phyloP scores from a whole-genome alignment of 495 filamentous ascomycete species.

The Parmelia sp. region DNA sequence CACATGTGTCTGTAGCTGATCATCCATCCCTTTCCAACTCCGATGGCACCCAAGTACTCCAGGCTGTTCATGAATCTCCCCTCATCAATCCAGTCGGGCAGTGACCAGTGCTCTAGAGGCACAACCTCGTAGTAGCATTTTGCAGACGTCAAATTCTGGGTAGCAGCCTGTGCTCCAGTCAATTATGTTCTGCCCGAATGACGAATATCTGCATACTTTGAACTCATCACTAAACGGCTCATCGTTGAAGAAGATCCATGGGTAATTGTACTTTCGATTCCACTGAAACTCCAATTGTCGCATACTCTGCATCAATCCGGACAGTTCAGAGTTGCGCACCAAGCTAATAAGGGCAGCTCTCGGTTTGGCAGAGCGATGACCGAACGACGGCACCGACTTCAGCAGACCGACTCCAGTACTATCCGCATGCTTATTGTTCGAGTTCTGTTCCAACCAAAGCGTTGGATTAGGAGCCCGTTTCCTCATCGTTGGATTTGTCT shows the following conservation, averaged over 20 bases:
- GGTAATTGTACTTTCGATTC: conserved; percentile 37
- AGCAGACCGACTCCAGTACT: conserved; percentile 13
- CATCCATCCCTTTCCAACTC: conserved; percentile 49
- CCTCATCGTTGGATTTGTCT: conserved; percentile 4
- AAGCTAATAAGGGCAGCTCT: conserved; percentile 34
- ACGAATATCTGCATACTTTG: conserved; percentile 24
- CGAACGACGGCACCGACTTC: conserved; percentile 17
- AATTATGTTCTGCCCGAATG: conserved; percentile 2
- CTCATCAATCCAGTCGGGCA: conserved; percentile 51
- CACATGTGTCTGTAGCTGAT: conserved; percentile 76
- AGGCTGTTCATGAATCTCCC: conserved; percentile 48
- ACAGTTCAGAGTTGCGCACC: conserved; percentile 33
- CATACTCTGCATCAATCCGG: conserved; percentile 36
- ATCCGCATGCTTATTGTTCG: conserved; percentile 32
- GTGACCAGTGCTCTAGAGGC: conserved; percentile 44
- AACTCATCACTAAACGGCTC: conserved; percentile 36
- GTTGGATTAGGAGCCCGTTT: conserved; percentile 30
- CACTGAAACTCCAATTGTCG: conserved; percentile 35
- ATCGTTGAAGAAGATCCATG: conserved; percentile 39
- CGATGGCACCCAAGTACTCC: conserved; percentile 47
- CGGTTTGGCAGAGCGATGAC: conserved; percentile 25
- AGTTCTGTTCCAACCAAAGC: conserved; percentile 35
- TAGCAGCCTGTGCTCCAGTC: conserved; percentile 25
- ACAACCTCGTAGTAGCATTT: conserved; percentile 37
- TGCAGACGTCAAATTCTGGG: conserved; percentile 32